These are phyloP conservation scores for Arachnomyces sp. DNA, from an alignment of 2,329 filamentous ascomycete genomes.

Conservation along the genomic window DNA sequence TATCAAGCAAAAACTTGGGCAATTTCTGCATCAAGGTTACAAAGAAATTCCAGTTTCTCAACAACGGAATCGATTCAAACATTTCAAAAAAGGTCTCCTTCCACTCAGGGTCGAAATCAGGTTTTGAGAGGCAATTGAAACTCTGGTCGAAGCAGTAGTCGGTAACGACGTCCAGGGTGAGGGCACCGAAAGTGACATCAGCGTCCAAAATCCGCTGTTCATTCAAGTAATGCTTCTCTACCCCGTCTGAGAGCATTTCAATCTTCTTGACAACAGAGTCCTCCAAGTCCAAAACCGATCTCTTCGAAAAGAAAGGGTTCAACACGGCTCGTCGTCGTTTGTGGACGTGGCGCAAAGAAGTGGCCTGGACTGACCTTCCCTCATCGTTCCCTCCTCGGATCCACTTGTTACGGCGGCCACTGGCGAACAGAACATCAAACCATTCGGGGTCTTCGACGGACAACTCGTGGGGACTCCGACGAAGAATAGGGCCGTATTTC, in stretches of 20 bases:
- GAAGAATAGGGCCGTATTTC: conserved; percentile 1
- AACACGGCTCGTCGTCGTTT: conserved; percentile 6
- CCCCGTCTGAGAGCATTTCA: background rate
- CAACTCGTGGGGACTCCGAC: background rate
- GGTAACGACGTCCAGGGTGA: conserved; percentile 39
- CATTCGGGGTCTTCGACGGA: background rate
- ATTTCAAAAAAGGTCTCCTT: conserved; percentile 13
- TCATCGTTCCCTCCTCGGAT: no score
- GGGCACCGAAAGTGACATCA: conserved; percentile 3
- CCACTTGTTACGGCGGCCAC: background rate
- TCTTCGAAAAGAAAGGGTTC: conserved; percentile 13
- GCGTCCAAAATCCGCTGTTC: background rate
- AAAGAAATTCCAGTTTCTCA: background rate
- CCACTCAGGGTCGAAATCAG: conserved; percentile 25
- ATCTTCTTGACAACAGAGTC: background rate
- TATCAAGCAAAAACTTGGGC: conserved; percentile 1
- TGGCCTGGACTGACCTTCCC: no score
- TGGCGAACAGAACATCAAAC: background rate
- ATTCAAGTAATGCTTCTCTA: background rate
- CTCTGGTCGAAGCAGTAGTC: conserved; percentile 29
- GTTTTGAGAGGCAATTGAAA: conserved; percentile 24
- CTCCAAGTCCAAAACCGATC: conserved; percentile 3
- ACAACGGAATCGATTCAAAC: background rate
- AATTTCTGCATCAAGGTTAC: background rate
- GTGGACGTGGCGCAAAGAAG: no score